phyloP scores from a whole-genome alignment of 345 rosid genomes.

The Euphorbia peplus region DNA sequence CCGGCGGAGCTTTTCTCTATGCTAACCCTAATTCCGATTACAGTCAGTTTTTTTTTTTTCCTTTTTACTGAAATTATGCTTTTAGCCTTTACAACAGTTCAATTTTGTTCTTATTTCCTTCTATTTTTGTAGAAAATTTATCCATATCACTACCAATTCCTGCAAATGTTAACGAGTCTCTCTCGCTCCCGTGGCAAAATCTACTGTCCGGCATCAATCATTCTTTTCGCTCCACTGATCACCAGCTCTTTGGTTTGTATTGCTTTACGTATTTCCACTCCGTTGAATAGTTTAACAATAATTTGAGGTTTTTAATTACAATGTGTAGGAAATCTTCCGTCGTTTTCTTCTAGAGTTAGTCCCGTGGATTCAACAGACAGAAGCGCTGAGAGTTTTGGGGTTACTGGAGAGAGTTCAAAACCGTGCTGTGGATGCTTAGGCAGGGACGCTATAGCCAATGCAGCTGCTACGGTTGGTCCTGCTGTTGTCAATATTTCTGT shows the following conservation, averaged over 20 bases:
- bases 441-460: slow-evolving; percentile 74
- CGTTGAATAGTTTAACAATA: background rate
- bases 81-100: background rate
- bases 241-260: slow-evolving; percentile 42
- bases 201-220: slow-evolving; percentile 12
- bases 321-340: slow-evolving; percentile 38
- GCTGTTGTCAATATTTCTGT: slow-evolving; percentile 86
- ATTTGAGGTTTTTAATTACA: background rate
- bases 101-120: background rate
- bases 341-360: slow-evolving; percentile 41
- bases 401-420: slow-evolving; percentile 38
- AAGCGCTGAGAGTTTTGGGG: slow-evolving; percentile 27
- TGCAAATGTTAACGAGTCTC: slow-evolving; percentile 24
- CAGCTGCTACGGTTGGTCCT: slow-evolving; percentile 77
- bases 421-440: slow-evolving; percentile 54
- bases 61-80: background rate
- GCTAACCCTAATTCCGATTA: slow-evolving; percentile 18
- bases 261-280: slow-evolving; percentile 3
- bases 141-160: slow-evolving; percentile 43
- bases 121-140: slow-evolving; percentile 27
- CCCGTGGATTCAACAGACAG: slow-evolving; percentile 35
- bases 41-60: slow-evolving; percentile 26
- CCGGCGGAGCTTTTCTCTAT: slow-evolving; percentile 42
- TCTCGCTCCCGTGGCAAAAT: slow-evolving; percentile 24
- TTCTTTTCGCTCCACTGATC: slow-evolving; percentile 24